Percentiles rank a stretch among this genome's conserved stretches.
These are phyloP conservation scores for Neurospora sp. DNA, from an alignment of 495 filamentous ascomycete genomes.

Conservation along the genomic window DNA sequence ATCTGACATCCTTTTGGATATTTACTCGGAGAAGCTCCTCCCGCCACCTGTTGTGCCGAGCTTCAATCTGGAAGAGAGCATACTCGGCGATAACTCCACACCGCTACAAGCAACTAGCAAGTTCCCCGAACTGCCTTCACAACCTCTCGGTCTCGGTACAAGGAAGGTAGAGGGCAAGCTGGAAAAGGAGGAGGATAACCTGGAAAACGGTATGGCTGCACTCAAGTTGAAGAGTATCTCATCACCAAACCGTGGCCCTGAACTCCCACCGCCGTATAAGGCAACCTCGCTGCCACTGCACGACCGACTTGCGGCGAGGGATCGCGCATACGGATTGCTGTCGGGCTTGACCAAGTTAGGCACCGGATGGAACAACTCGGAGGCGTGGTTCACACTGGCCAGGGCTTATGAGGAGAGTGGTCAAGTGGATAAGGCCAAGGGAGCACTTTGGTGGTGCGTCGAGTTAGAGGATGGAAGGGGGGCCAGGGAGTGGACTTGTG, in stretches of 20 bases:
- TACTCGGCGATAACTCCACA: neutral
- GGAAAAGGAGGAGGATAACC: neutral
- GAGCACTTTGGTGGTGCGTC: constrained; percentile 66
- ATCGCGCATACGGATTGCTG: constrained; percentile 76
- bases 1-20: constrained; percentile 74
- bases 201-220: neutral
- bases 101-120: constrained; percentile 6
- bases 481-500: constrained; percentile 48
- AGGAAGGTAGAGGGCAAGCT: neutral
- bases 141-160: constrained; percentile 31
- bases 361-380: constrained; percentile 84
- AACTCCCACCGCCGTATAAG: constrained; percentile 34
- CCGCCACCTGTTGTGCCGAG: constrained; percentile 35
- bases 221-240: neutral
- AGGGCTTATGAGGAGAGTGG: constrained; percentile 75
- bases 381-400: constrained; percentile 86
- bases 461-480: constrained; percentile 59
- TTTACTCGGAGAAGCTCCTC: constrained; percentile 57
- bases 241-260: constrained; percentile 11
- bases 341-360: constrained; percentile 73
- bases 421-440: constrained; percentile 73
- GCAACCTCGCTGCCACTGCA: constrained; percentile 50
- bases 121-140: constrained; percentile 21
- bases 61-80: constrained; percentile 9
- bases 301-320: constrained; percentile 71